Percentiles rank a stretch among this genome's conserved stretches.
phyloP scores from a whole-genome alignment of 371 early-diverging fungal species.

The Mortierella sp. region DNA sequence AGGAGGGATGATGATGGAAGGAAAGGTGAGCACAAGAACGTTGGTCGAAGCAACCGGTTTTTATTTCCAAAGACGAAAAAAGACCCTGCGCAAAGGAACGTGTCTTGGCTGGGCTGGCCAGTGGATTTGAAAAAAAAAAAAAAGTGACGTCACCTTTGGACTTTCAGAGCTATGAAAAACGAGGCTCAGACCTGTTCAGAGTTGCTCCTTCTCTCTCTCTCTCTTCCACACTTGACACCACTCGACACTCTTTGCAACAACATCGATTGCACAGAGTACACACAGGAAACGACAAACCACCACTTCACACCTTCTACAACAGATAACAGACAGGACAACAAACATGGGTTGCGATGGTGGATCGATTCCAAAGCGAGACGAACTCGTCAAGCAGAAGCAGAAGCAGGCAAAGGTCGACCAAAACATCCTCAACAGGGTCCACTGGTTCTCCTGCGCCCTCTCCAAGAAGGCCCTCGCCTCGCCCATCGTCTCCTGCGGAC shows the following conservation, averaged over 20 bases:
- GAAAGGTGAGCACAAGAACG: not conserved
- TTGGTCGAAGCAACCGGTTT: not conserved
- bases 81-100: too few relatives aligned
- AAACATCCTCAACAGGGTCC: constrained; percentile 72
- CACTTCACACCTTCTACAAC: not conserved
- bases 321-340: constrained; percentile 6
- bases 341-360: constrained; percentile 97
- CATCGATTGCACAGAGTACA: not conserved
- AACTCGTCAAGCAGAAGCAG: constrained; percentile 92
- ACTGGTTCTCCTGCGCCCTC: constrained; percentile 88
- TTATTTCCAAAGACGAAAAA: not conserved
- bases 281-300: not conserved
- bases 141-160: not conserved
- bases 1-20: constrained; percentile 6
- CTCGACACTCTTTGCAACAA: not conserved
- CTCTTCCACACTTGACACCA: not conserved
- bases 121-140: too few relatives aligned
- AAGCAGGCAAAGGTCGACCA: constrained; percentile 83
- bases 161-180: not conserved
- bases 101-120: too few relatives aligned
- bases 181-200: not conserved
- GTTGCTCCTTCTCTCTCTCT: constrained; percentile 1
- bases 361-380: constrained; percentile 93
- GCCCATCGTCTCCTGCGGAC: constrained; percentile 85
- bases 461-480: constrained; percentile 85